phyloP scores from a whole-genome alignment of 257 asterid species.

The Parsonsia alboflavescens region DNA sequence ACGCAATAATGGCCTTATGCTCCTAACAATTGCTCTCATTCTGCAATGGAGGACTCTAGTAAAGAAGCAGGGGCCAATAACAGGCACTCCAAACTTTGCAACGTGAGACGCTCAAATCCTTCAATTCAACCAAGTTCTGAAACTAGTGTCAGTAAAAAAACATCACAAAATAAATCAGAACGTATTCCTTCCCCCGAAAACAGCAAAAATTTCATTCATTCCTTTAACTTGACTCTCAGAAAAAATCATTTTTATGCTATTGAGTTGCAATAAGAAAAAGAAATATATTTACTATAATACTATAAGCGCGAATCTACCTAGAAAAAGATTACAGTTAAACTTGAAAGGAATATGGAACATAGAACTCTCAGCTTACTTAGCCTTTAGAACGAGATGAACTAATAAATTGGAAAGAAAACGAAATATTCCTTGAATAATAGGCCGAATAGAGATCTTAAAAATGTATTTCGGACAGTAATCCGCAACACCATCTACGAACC shows the following conservation, averaged over 20 bases:
- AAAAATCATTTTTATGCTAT: background rate
- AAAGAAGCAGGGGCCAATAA: background rate
- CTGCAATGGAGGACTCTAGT: conserved; percentile 7
- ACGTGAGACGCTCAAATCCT: conserved; percentile 13
- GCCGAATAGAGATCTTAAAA: background rate
- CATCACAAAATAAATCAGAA: conserved; percentile 12
- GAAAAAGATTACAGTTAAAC: background rate
- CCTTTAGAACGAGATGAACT: background rate
- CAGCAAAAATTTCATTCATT: background rate
- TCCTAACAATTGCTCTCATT: conserved; percentile 53
- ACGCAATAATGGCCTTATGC: conserved; percentile 36
- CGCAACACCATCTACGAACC: background rate
- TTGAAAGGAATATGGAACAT: background rate
- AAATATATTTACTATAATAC: background rate
- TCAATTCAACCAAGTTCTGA: conserved; percentile 22
- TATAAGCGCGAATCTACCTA: background rate
- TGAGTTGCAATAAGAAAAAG: conserved; percentile 2
- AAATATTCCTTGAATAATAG: background rate
- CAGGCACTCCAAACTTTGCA: conserved; percentile 1
- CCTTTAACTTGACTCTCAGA: background rate
- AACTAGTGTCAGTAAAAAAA: conserved; percentile 12
- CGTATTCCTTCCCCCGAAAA: conserved; percentile 13
- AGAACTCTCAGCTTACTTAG: background rate
- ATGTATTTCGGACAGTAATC: background rate
- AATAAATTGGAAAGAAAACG: background rate